Conservation (phyloP, 179 eudicot species). For the Amaranthus tricolor region DNA sequence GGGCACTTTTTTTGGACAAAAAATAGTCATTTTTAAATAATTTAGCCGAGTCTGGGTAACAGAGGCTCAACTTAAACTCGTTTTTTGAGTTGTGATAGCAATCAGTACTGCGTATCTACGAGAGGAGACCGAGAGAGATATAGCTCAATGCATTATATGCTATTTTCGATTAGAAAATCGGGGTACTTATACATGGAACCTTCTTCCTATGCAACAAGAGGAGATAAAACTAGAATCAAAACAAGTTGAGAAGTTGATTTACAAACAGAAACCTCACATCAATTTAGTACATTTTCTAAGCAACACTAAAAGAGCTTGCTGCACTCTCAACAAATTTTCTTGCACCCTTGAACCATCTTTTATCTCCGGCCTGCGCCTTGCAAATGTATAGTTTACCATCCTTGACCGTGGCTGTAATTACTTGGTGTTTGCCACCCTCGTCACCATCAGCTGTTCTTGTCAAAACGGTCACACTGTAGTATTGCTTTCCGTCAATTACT, state of each 20-base stretch:
- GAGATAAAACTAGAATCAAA: conserved; percentile 24
- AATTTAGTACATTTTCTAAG: conserved; percentile 36
- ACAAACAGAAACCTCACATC: conserved; percentile 25
- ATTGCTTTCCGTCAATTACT: conserved; percentile 55
- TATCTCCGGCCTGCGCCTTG: conserved; percentile 99
- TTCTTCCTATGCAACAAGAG: conserved; percentile 24
- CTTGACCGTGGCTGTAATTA: conserved; percentile 77
- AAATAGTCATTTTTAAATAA: too few species aligned
- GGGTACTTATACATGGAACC: conserved; percentile 15
- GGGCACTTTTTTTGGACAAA: too few species aligned
- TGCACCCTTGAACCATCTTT: conserved; percentile 99
- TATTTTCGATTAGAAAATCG: conserved; percentile 16
- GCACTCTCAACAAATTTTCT: conserved; percentile 77
- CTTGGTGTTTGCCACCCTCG: conserved; percentile 94
- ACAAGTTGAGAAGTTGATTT: conserved; percentile 31
- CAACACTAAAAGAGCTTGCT: conserved; percentile 79
- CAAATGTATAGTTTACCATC: conserved; percentile 92
- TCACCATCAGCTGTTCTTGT: conserved; percentile 98
- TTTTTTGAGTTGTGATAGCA: background rate
- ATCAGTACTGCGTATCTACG: background rate
- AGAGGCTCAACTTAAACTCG: too few species aligned
- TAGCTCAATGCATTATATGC: background rate
- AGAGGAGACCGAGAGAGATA: background rate
- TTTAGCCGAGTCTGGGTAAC: too few species aligned
- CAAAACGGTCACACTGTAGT: conserved; percentile 68